phyloP scores from a whole-genome alignment of 768 basidiomycete genomes.

The Cytidiella melzeri region DNA sequence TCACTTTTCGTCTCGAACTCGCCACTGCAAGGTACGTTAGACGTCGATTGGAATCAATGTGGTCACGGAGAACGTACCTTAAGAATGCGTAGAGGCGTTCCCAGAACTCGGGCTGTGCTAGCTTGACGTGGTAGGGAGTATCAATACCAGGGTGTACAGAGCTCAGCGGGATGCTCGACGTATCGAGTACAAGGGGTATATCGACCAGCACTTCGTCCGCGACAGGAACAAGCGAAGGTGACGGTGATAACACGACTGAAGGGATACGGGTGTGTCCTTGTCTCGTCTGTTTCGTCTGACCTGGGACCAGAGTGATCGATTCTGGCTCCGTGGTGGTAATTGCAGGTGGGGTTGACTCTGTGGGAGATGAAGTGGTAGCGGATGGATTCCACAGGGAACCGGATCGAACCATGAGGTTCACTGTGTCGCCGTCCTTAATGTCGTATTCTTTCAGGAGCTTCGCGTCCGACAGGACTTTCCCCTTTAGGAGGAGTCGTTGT shows the following conservation, averaged over 20 bases:
- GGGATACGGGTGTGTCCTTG: conserved; percentile 63
- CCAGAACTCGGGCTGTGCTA: conserved; percentile 84
- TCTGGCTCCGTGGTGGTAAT: background rate
- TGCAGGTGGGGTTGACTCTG: conserved; percentile 9
- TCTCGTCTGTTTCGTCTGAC: conserved; percentile 24
- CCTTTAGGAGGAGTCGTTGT: conserved; percentile 87
- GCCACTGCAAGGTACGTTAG: conserved; percentile 30
- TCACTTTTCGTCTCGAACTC: conserved; percentile 64
- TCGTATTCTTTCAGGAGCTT: conserved; percentile 91
- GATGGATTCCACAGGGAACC: conserved; percentile 60
- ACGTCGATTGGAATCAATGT: too few species aligned
- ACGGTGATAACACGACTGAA: conserved; percentile 73
- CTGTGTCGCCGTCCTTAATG: conserved; percentile 70
- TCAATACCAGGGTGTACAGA: conserved; percentile 23
- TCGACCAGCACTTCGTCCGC: conserved; percentile 45
- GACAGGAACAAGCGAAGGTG: conserved; percentile 46
- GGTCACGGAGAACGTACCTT: conserved; percentile 34
- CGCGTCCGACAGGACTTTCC: conserved; percentile 85
- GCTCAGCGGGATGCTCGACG: conserved; percentile 37
- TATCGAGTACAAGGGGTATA: conserved; percentile 66
- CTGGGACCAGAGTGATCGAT: conserved; percentile 16
- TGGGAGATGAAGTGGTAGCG: conserved; percentile 17
- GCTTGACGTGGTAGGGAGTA: conserved; percentile 54
- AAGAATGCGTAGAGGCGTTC: conserved; percentile 58
- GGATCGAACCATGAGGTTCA: conserved; percentile 86